Conservation (phyloP, 176 grass and related monocot genomes). For the Aegilops tauschii region DNA sequence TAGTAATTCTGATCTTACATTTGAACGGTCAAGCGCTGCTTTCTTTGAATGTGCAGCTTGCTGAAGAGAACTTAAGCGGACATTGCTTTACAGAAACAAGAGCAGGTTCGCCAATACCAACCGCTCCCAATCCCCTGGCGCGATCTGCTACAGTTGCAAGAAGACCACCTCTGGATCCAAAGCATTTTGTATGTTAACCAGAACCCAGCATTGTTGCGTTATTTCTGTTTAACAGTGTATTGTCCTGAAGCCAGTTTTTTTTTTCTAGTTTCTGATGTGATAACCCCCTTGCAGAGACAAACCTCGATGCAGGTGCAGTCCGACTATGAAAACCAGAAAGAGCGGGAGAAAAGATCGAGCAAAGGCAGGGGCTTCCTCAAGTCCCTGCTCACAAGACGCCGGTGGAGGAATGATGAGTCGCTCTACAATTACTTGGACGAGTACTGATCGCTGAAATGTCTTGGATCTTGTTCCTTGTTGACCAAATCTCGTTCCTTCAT, state of each 20-base stretch:
- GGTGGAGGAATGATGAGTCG: constrained; percentile 77
- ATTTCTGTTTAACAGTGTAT: background rate
- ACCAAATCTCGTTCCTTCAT: background rate
- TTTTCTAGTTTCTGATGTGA: constrained; percentile 11
- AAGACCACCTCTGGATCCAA: constrained; percentile 47
- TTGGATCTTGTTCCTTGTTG: background rate
- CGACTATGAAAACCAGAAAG: constrained; percentile 47
- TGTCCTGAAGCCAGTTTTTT: background rate
- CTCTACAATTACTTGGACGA: constrained; percentile 95
- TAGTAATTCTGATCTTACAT: background rate
- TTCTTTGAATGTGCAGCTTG: constrained; percentile 20
- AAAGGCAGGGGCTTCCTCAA: constrained; percentile 84
- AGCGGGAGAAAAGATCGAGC: constrained; percentile 50
- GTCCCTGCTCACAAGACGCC: constrained; percentile 65
- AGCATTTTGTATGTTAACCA: constrained; percentile 32
- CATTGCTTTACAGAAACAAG: constrained; percentile 33
- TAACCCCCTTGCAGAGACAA: constrained; percentile 42
- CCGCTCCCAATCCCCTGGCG: constrained; percentile 53
- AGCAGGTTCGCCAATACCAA: constrained; percentile 54
- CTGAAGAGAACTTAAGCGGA: background rate
- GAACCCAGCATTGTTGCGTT: background rate
- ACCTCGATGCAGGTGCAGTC: constrained; percentile 47
- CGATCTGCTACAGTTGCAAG: constrained; percentile 55
- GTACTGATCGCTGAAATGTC: constrained; percentile 45
- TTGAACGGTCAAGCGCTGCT: background rate